Evolutionary conservation across 2,329 filamentous ascomycete species (phyloP).

Genomic region (Colletotrichum sojae): DNA sequence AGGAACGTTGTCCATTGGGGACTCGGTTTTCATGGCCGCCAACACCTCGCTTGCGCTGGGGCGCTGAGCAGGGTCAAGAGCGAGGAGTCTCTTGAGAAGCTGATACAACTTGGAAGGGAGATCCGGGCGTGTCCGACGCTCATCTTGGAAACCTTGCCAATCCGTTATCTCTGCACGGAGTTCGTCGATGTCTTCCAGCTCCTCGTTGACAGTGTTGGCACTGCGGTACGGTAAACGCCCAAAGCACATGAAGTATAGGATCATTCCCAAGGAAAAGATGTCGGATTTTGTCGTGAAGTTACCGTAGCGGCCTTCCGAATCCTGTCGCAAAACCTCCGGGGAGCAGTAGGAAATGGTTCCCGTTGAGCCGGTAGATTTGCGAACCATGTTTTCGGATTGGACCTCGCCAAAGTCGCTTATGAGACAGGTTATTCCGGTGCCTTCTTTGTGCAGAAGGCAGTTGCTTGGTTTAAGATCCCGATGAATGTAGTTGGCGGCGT

Average conservation of each 20-base stretch:
- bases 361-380: constrained; percentile 93
- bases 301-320: constrained; percentile 79
- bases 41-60: constrained; percentile 91
- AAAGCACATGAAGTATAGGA: constrained; percentile 98
- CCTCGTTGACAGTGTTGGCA: constrained; percentile 89
- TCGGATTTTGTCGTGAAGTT: constrained; percentile 98
- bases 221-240: constrained; percentile 87
- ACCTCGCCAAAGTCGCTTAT: constrained; percentile 99
- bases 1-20: constrained; percentile 59
- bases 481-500: constrained; percentile 93
- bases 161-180: constrained; percentile 87
- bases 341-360: constrained; percentile 98
- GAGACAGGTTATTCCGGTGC: constrained; percentile 80
- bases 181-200: constrained; percentile 90
- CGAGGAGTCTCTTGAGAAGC: constrained; percentile 84
- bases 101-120: constrained; percentile 89
- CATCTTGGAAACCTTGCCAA: constrained; percentile 90
- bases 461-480: constrained; percentile 97
- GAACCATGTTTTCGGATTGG: constrained; percentile 83
- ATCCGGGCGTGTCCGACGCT: constrained; percentile 81
- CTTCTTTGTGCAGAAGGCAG: constrained; percentile 86
- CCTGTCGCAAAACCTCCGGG: constrained; percentile 86
- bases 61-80: constrained; percentile 80
- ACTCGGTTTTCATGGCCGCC: constrained; percentile 80
- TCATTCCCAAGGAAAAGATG: constrained; percentile 99